Conservation (phyloP, 805 yeast species). For the Hanseniaspora osmophila region DNA sequence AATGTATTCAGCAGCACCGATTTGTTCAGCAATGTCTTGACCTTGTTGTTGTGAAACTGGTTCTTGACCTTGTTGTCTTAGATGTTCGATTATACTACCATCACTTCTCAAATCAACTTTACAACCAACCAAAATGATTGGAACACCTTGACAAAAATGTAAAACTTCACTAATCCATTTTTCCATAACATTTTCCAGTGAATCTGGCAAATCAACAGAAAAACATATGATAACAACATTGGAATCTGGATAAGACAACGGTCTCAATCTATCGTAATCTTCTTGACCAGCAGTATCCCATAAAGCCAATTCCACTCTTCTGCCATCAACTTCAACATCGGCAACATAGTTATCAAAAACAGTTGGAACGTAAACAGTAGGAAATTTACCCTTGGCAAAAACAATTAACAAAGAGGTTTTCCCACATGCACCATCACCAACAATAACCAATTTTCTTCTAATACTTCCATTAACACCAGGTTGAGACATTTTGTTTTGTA, state of each 20-base stretch:
- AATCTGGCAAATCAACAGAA: conserved; percentile 81
- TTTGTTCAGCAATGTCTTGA: conserved; percentile 52
- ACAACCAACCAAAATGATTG: conserved; percentile 85
- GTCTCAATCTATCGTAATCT: conserved; percentile 89
- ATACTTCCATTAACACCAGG: conserved; percentile 19
- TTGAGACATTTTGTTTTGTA: conserved; percentile 16
- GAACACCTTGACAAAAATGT: conserved; percentile 89
- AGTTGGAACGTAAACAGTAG: conserved; percentile 89
- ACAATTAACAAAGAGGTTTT: conserved; percentile 82
- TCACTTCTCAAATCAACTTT: conserved; percentile 81
- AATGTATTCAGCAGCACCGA: conserved; percentile 67
- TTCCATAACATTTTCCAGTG: conserved; percentile 85
- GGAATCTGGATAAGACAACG: conserved; percentile 82
- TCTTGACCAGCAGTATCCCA: conserved; percentile 99
- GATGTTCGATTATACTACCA: conserved; percentile 57
- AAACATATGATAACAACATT: conserved; percentile 86
- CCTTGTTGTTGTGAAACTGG: conserved; percentile 32
- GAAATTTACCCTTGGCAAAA: conserved; percentile 79
- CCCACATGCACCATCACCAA: conserved; percentile 97
- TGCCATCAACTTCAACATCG: conserved; percentile 83
- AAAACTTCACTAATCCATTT: conserved; percentile 90
- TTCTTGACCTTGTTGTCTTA: conserved; percentile 29
- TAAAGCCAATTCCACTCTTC: conserved; percentile 81
- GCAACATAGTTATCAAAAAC: conserved; percentile 97
- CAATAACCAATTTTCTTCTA: conserved; percentile 79